Percentiles rank a stretch among this genome's conserved stretches.
These are phyloP conservation scores for Cordyceps fumosorosea DNA, from an alignment of 2,329 filamentous ascomycete genomes.

Conservation along the genomic window DNA sequence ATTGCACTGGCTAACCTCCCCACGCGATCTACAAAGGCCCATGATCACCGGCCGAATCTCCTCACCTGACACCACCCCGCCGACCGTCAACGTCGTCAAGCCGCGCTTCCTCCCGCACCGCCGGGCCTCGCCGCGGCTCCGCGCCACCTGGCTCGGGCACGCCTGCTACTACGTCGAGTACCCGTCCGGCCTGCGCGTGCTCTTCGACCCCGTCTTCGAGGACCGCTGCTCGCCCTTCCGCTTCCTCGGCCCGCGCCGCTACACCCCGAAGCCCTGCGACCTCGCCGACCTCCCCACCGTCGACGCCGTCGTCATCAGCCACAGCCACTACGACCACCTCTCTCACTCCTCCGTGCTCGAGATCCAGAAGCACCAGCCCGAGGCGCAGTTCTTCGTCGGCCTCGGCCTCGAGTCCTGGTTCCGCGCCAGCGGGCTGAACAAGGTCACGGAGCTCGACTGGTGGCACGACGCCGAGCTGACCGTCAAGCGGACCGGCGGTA, in stretches of 20 bases:
- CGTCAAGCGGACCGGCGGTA: conserved; percentile 34
- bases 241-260: conserved; percentile 67
- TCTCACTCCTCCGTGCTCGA: conserved; percentile 68
- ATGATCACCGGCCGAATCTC: conserved; percentile 34
- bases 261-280: conserved; percentile 68
- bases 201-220: conserved; percentile 93
- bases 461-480: conserved; percentile 79
- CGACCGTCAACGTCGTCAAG: conserved; percentile 59
- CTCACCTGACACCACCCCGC: conserved; percentile 54
- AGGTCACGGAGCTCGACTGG: conserved; percentile 90
- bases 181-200: conserved; percentile 73
- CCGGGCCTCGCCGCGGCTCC: conserved; percentile 50
- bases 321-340: conserved; percentile 91
- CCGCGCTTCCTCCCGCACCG: conserved; percentile 62
- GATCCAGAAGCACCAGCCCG: conserved; percentile 63
- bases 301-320: conserved; percentile 74
- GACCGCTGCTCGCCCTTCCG: conserved; percentile 74
- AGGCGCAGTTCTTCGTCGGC: conserved; percentile 82
- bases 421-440: conserved; percentile 57
- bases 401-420: conserved; percentile 84
- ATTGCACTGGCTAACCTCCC: too few relatives aligned
- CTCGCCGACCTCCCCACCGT: conserved; percentile 71
- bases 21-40: conserved; percentile 22
- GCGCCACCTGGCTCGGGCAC: conserved; percentile 92
- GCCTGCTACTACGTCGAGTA: conserved; percentile 93